phyloP scores from a whole-genome alignment of 345 rosid species.

The Corymbia maculata region DNA sequence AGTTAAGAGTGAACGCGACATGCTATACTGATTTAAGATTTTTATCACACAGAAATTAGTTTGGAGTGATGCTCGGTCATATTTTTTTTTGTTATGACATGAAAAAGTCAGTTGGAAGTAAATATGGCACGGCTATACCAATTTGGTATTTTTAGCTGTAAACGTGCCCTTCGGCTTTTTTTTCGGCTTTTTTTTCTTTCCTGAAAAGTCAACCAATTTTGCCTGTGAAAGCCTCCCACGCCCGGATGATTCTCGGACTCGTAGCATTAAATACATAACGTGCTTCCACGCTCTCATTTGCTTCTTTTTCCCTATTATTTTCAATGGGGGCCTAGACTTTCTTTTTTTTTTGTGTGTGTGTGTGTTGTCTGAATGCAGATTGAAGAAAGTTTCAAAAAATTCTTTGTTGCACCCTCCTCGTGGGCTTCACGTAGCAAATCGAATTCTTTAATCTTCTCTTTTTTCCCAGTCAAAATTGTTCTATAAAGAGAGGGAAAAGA shows the following conservation, averaged over 20 bases:
- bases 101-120: no score
- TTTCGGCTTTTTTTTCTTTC: no score
- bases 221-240: background rate
- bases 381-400: background rate
- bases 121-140: rapidly evolving
- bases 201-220: background rate
- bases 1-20: no score
- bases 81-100: rapidly evolving
- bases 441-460: background rate
- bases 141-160: no score
- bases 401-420: background rate
- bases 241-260: background rate
- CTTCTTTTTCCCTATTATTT: background rate
- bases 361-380: background rate
- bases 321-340: background rate
- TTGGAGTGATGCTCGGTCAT: no score
- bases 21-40: no score
- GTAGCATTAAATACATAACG: background rate
- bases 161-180: no score
- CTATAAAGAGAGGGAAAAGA: background rate
- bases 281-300: background rate
- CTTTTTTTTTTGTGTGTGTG: no score
- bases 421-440: background rate
- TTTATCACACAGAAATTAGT: no score
- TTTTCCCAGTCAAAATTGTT: background rate